phyloP scores from a whole-genome alignment of 116 monocot species.

The Papilionanthe hybrid region DNA sequence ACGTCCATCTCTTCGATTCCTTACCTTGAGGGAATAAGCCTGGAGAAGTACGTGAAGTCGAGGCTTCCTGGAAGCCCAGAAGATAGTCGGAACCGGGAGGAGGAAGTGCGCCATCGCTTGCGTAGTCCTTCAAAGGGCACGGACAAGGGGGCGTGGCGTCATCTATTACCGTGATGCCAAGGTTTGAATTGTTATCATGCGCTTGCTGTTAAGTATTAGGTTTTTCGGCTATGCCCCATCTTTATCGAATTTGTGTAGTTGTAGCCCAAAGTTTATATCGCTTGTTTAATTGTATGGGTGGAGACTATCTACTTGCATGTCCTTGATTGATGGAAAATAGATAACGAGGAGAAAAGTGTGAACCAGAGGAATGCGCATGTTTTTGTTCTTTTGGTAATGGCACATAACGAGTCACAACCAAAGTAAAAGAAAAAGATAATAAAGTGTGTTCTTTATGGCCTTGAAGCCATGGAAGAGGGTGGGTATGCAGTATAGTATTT shows the following conservation, averaged over 20 bases:
- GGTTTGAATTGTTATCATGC: conserved; percentile 26
- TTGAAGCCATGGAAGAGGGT: neutral
- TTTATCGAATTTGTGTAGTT: too few relatives aligned
- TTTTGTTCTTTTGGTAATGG: neutral
- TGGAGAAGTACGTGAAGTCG: conserved; percentile 85
- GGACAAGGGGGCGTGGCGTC: conserved; percentile 80
- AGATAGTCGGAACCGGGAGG: conserved; percentile 69
- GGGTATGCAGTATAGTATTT: neutral
- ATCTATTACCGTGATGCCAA: conserved; percentile 86
- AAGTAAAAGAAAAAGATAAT: neutral
- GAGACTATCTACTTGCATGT: neutral
- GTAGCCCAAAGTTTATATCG: too few relatives aligned
- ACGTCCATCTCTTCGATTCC: neutral
- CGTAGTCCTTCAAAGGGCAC: conserved; percentile 81
- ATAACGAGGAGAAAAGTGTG: neutral
- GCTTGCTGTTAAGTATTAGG: neutral
- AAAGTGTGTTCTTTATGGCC: neutral
- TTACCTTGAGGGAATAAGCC: conserved; percentile 41
- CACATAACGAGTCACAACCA: neutral
- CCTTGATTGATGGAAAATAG: neutral
- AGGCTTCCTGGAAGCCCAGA: conserved; percentile 91
- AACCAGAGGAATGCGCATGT: neutral
- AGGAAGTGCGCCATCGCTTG: conserved; percentile 91
- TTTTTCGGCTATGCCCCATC: too few relatives aligned
- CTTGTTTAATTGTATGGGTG: neutral